Percentiles rank a stretch among this genome's conserved stretches.
Conservation (phyloP, 2,329 filamentous ascomycete genomes). For the Venturia carpophila region DNA sequence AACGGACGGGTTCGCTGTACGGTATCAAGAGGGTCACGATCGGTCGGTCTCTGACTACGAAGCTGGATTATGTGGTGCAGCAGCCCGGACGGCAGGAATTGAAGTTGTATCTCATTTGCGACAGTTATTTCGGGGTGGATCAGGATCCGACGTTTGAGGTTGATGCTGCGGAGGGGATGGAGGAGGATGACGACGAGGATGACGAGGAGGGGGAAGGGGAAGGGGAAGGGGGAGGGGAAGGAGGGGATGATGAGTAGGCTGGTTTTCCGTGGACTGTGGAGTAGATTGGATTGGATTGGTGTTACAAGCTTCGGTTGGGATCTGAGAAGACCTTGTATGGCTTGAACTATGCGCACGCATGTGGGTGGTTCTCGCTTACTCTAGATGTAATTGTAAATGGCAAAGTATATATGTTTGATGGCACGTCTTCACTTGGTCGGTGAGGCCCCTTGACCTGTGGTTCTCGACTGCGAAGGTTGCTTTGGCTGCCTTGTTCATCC, state of each 20-base stretch:
- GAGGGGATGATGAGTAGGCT: background rate
- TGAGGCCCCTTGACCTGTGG: too few relatives aligned
- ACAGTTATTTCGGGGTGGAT: conserved; percentile 94
- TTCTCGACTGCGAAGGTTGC: too few relatives aligned
- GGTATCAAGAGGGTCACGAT: conserved; percentile 94
- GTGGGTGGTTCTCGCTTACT: too few relatives aligned
- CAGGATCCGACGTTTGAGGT: conserved; percentile 88
- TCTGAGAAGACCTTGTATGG: too few relatives aligned
- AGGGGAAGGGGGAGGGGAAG: background rate
- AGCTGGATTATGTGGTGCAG: conserved; percentile 82
- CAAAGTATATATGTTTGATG: too few relatives aligned
- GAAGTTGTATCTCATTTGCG: conserved; percentile 92
- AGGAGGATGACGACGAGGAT: conserved; percentile 83
- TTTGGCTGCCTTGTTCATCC: too few relatives aligned
- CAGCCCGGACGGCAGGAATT: conserved; percentile 76
- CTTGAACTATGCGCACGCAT: too few relatives aligned
- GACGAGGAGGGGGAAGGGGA: conserved; percentile 33
- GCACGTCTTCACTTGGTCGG: too few relatives aligned
- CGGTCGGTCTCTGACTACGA: conserved; percentile 65
- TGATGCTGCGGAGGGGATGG: conserved; percentile 83
- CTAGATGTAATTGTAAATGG: too few relatives aligned
- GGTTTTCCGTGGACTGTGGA: background rate
- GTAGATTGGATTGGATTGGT: too few relatives aligned
- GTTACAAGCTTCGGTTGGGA: too few relatives aligned
- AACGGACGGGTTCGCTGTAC: conserved; percentile 76